These are phyloP conservation scores for Phaffomyces thermotolerans DNA, from an alignment of 805 yeast species.

Conservation along the genomic window DNA sequence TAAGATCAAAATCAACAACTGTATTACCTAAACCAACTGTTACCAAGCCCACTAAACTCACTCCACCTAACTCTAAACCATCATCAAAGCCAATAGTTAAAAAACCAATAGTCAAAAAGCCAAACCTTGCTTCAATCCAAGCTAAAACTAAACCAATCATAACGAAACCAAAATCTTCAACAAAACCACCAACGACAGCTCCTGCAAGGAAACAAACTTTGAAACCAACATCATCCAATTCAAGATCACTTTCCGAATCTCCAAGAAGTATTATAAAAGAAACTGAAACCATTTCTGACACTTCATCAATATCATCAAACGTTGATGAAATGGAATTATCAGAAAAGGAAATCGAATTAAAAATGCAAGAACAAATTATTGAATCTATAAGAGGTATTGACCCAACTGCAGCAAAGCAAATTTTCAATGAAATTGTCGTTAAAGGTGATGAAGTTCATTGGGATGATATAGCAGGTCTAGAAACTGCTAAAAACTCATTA, in stretches of 20 bases:
- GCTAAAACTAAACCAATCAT: not conserved
- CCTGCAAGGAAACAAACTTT: slow-evolving; percentile 1
- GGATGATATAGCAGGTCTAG: slow-evolving; percentile 95
- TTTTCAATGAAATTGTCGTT: slow-evolving; percentile 81
- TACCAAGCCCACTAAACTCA: no score
- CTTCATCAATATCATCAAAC: slow-evolving; percentile 10
- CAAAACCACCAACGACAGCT: slow-evolving; percentile 4
- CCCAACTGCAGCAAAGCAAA: slow-evolving; percentile 70
- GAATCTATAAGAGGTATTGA: slow-evolving; percentile 60
- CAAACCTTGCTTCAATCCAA: not conserved
- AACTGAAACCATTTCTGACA: slow-evolving; percentile 18
- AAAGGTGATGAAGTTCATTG: slow-evolving; percentile 91
- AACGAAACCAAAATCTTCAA: slow-evolving; percentile 5
- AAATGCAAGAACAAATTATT: slow-evolving; percentile 28
- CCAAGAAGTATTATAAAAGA: slow-evolving; percentile 17
- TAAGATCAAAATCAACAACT: not conserved
- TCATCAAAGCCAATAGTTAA: not conserved
- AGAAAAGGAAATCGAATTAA: slow-evolving; percentile 24
- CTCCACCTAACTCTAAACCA: not conserved
- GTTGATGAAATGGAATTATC: slow-evolving; percentile 20
- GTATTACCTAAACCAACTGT: not conserved
- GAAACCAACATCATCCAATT: not conserved
- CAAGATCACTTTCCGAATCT: slow-evolving; percentile 17
- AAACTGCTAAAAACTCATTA: slow-evolving; percentile 76
- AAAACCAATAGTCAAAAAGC: not conserved